Evolutionary conservation across 768 basidiomycete species (phyloP), one percentile per base, ranked within the genome.

Genomic region (Leccinum ochraceum): DNA sequence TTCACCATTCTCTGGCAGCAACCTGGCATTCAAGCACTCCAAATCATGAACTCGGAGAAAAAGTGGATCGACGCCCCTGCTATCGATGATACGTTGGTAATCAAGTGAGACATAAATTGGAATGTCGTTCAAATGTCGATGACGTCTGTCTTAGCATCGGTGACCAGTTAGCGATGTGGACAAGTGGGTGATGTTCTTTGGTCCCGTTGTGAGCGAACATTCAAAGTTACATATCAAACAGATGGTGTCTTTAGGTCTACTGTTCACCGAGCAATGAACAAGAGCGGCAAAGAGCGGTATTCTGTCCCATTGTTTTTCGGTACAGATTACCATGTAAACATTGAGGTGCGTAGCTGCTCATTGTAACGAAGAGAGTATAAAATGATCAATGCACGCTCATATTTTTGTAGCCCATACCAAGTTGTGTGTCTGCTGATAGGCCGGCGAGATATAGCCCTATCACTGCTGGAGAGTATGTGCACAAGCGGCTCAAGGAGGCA

Each of bases 231-330:
- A 24, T 26, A 14, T 42, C 50, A 8, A 22, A 53, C 34, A 95
- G 92, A 95, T 66, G 92, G 90, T 67, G 79, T 94, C 37, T 95
- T 95, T 82, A 92, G 91, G 66, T 94, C 92, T 0, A 95, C 94
- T 0, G 80, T 90, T 1, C 95, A 98, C 73, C 85, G 95, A 46
- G 95, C 88, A 2, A 81, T 92, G 64, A 94, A 95, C 66, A 79
- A 85, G 48, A 86, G 84, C 24, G 89, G 90, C 5, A 75, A 79
- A 34, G 76, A 79, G 22, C 82, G 95, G 26, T 95, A 92, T 72
- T 93, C 91, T 0, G 90, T 95, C 20, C 94, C 95, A 0, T 78
- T 95, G 30, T 96, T 97, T 77, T 94, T 95, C 63, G 94, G 95
- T 2, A 89, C 87, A 13, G 92, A 95, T 70, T 94, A 94, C 68